Evolutionary conservation across 352 stramenopile genomes (phyloP).

Genomic region (Phytopythium kandeliae): DNA sequence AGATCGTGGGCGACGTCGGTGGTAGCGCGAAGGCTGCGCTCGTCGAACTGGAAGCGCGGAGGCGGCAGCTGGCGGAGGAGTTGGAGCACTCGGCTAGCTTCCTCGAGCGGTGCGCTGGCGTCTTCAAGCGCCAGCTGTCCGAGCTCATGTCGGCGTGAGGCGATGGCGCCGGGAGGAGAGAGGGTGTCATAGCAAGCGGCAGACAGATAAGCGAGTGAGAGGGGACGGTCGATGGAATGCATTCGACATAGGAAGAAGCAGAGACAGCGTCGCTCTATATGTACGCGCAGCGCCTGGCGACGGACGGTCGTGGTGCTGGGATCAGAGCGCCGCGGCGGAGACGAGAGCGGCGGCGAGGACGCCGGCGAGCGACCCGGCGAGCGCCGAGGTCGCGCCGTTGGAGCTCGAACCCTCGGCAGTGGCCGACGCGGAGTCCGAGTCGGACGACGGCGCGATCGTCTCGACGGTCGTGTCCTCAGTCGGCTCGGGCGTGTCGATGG

Average conservation of each 20-base stretch:
- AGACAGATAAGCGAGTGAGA: neutral
- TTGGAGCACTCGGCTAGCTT: slow-evolving; percentile 2
- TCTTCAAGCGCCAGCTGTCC: slow-evolving; percentile 3
- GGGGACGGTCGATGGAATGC: too few species aligned
- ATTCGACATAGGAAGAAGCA: too few species aligned
- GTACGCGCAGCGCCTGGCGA: too few species aligned
- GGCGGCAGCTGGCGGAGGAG: neutral
- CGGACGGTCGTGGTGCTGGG: too few species aligned
- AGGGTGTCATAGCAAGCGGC: too few species aligned
- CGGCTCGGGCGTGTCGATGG: slow-evolving; percentile 5
- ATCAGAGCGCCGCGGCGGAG: slow-evolving; percentile 1
- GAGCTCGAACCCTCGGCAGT: neutral
- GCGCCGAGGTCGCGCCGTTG: slow-evolving; percentile 3
- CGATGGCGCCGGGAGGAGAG: too few species aligned
- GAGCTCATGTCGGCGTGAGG: neutral
- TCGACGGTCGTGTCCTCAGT: slow-evolving; percentile 8
- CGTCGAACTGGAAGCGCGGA: neutral
- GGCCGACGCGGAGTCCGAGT: neutral
- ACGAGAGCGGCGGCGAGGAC: slow-evolving; percentile 3
- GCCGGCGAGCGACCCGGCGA: neutral
- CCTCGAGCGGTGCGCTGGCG: slow-evolving; percentile 2
- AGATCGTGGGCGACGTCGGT: neutral
- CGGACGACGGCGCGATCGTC: slow-evolving; percentile 3
- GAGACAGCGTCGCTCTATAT: neutral
- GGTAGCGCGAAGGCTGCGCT: neutral